These are phyloP conservation scores for Mycena filopes DNA, from an alignment of 768 basidiomycete species.

Conservation along the genomic window DNA sequence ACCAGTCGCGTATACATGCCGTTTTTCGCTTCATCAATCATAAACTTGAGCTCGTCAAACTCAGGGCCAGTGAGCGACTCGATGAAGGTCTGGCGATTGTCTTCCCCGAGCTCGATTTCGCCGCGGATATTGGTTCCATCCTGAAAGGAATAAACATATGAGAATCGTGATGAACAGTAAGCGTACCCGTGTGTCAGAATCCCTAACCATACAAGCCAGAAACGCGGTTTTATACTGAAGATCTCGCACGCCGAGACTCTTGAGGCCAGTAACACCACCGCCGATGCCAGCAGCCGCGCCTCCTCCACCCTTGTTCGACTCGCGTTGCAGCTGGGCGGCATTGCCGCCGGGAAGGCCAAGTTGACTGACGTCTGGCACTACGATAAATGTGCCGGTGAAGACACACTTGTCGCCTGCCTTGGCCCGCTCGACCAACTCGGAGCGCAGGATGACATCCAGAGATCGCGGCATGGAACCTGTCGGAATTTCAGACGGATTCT, in stretches of 20 bases:
- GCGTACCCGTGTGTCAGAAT: conserved; percentile 87
- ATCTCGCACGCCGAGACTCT: conserved; percentile 94
- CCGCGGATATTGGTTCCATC: conserved; percentile 89
- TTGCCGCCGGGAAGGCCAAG: conserved; percentile 95
- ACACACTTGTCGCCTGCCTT: conserved; percentile 99
- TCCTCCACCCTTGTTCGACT: conserved; percentile 75
- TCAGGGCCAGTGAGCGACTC: conserved; percentile 92
- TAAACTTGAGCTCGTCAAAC: conserved; percentile 91
- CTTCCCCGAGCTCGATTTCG: conserved; percentile 84
- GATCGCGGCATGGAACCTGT: conserved; percentile 99
- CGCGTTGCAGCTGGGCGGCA: conserved; percentile 88
- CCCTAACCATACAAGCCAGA: conserved; percentile 96
- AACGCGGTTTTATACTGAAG: conserved; percentile 99
- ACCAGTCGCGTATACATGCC: conserved; percentile 96
- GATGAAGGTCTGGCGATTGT: conserved; percentile 85
- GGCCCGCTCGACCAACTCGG: conserved; percentile 97
- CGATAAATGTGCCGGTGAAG: conserved; percentile 97
- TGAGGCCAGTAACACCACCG: conserved; percentile 92
- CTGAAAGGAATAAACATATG: conserved; percentile 49
- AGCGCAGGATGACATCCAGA: conserved; percentile 93
- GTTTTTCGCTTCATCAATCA: conserved; percentile 83
- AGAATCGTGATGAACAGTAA: conserved; percentile 11
- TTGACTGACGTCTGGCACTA: conserved; percentile 97
- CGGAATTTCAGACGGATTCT: conserved; percentile 98
- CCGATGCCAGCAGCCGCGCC: conserved; percentile 71